Evolutionary conservation across 2,329 filamentous ascomycete species (phyloP).

Genomic region (Aspergillus glaucus): DNA sequence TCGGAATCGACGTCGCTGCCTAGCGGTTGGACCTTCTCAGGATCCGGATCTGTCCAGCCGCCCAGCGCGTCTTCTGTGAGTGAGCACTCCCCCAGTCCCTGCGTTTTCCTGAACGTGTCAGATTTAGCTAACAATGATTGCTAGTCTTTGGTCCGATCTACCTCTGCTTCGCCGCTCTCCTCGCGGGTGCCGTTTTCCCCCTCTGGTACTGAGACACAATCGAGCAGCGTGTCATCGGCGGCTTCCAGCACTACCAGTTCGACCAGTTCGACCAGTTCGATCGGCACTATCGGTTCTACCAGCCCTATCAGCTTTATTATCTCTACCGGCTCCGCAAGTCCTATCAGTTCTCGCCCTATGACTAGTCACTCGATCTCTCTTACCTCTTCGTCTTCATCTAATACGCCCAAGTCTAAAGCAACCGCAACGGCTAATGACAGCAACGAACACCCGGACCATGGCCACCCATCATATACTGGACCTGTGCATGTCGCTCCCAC

Average conservation of each 20-base stretch:
- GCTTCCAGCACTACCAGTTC: constrained; percentile 1
- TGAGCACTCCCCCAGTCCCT: constrained; percentile 43
- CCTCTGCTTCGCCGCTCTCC: constrained; percentile 43
- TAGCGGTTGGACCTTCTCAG: constrained; percentile 72
- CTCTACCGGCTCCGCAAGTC: not conserved
- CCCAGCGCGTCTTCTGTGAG: constrained; percentile 61
- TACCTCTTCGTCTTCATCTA: not conserved
- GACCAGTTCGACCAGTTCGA: not conserved
- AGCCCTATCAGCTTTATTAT: not conserved
- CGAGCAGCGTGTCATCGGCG: constrained; percentile 5
- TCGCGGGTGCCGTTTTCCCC: constrained; percentile 41
- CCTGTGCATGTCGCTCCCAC: constrained; percentile 13
- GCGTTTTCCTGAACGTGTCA: not conserved
- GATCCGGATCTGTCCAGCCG: constrained; percentile 72
- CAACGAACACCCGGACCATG: not conserved
- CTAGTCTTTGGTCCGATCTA: constrained; percentile 50
- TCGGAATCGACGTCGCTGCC: constrained; percentile 54
- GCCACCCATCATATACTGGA: constrained; percentile 2
- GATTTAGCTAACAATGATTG: constrained; percentile 4
- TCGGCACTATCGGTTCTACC: not conserved
- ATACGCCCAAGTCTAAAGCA: not conserved
- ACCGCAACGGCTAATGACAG: constrained; percentile 5
- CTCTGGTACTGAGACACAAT: constrained; percentile 39
- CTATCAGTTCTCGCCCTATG: not conserved
- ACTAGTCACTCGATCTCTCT: not conserved